These are phyloP conservation scores for Arthrobotrys musiformis DNA, from an alignment of 2,329 filamentous ascomycete species.

Conservation along the genomic window DNA sequence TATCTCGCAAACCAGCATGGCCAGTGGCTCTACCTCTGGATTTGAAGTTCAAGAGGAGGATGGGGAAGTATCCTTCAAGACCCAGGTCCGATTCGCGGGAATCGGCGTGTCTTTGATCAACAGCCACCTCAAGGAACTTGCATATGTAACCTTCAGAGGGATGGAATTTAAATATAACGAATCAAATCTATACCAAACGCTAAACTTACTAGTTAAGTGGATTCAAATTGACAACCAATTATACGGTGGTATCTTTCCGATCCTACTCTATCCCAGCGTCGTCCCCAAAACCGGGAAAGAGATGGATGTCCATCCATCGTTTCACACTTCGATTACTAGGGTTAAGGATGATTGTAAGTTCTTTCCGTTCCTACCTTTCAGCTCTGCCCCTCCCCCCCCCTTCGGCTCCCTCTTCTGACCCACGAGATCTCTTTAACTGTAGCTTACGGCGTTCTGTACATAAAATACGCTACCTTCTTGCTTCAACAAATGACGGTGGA, in stretches of 20 bases:
- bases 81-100: slow-evolving; percentile 86
- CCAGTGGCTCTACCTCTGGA: slow-evolving; percentile 72
- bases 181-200: slow-evolving; percentile 90
- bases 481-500: slow-evolving; percentile 98
- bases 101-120: slow-evolving; percentile 95
- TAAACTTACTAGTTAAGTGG: slow-evolving; percentile 94
- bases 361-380: background rate
- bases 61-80: slow-evolving; percentile 86
- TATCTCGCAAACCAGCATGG: slow-evolving; percentile 69
- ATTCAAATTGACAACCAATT: slow-evolving; percentile 99
- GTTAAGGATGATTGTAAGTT: slow-evolving; percentile 86
- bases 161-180: slow-evolving; percentile 91
- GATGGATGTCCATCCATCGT: slow-evolving; percentile 93
- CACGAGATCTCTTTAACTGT: background rate
- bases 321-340: slow-evolving; percentile 88
- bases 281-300: slow-evolving; percentile 97
- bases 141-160: slow-evolving; percentile 92
- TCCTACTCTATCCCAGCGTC: slow-evolving; percentile 95
- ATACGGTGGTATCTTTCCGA: slow-evolving; percentile 97
- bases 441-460: slow-evolving; percentile 92
- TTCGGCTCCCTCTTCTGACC: background rate
- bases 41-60: slow-evolving; percentile 96
- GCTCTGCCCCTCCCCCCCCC: no score
- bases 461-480: slow-evolving; percentile 95
- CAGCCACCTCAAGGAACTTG: slow-evolving; percentile 86